These are phyloP conservation scores for Poa pratensis DNA, from an alignment of 176 grass and related monocot species.

Conservation along the genomic window DNA sequence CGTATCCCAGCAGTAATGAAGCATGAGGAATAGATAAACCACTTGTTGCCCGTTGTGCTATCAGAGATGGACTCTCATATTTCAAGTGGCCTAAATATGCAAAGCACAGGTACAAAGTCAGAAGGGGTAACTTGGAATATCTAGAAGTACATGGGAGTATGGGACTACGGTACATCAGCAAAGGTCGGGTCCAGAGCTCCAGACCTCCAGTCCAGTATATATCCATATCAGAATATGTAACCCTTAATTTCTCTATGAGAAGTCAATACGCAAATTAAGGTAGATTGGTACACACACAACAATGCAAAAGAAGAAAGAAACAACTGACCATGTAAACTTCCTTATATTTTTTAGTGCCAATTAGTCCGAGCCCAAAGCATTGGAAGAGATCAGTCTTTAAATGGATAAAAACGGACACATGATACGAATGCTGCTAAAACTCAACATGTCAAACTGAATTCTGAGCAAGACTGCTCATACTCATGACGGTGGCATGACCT, in stretches of 20 bases:
- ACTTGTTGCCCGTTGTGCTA: too few relatives aligned
- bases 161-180: not conserved
- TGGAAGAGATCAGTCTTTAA: not conserved
- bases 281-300: not conserved
- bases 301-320: not conserved
- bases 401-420: not conserved
- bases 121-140: too few relatives aligned
- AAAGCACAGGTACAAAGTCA: not conserved
- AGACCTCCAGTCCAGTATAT: not conserved
- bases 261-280: too few relatives aligned
- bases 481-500: not conserved
- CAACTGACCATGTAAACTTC: not conserved
- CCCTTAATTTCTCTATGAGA: not conserved
- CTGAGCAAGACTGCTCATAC: not conserved
- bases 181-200: not conserved
- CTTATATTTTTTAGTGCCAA: not conserved
- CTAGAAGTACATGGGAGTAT: too few relatives aligned
- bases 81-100: too few relatives aligned
- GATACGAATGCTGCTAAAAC: not conserved
- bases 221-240: not conserved
- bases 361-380: not conserved
- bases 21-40: too few relatives aligned
- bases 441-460: not conserved
- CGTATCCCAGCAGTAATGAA: too few relatives aligned
- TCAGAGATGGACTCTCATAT: too few relatives aligned